phyloP scores from a whole-genome alignment of 306 rosid species.

The Argentina anserina region DNA sequence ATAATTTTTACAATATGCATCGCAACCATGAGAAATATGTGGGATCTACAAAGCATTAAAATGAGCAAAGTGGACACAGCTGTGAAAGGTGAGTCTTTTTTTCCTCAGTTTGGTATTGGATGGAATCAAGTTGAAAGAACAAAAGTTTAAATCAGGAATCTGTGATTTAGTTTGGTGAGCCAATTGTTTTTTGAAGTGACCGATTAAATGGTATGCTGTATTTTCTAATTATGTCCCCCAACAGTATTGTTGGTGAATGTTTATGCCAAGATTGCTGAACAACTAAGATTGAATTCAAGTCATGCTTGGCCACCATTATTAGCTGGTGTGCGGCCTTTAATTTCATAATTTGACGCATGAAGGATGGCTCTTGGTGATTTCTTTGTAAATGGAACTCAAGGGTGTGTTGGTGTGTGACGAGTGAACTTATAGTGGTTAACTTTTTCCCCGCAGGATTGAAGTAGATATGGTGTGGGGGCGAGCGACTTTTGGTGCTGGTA shows the following conservation, averaged over 20 bases:
- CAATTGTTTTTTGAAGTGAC: background rate
- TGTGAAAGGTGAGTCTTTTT: too few relatives aligned
- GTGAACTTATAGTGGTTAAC: background rate
- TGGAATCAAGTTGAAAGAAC: background rate
- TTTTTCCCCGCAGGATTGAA: conserved; percentile 61
- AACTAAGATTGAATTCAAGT: background rate
- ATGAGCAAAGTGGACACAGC: background rate
- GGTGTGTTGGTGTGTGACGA: background rate
- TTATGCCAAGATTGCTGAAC: background rate
- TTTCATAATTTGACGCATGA: background rate
- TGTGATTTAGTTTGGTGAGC: too few relatives aligned
- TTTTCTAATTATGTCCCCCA: background rate
- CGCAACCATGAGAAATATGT: background rate
- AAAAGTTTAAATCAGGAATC: background rate
- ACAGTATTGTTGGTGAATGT: background rate
- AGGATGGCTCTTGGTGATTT: background rate
- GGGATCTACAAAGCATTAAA: background rate
- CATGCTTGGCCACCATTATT: background rate
- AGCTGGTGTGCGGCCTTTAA: background rate
- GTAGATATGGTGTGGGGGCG: conserved; percentile 66
- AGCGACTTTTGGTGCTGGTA: conserved; percentile 75
- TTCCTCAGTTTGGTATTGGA: background rate
- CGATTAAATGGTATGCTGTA: too few relatives aligned
- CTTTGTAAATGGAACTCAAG: background rate
- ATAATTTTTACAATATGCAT: conserved; percentile 25